Evolutionary conservation across 2,329 filamentous ascomycete species (phyloP), one percentile per base, ranked within the genome.

Genomic region (Colletotrichum cereale): DNA sequence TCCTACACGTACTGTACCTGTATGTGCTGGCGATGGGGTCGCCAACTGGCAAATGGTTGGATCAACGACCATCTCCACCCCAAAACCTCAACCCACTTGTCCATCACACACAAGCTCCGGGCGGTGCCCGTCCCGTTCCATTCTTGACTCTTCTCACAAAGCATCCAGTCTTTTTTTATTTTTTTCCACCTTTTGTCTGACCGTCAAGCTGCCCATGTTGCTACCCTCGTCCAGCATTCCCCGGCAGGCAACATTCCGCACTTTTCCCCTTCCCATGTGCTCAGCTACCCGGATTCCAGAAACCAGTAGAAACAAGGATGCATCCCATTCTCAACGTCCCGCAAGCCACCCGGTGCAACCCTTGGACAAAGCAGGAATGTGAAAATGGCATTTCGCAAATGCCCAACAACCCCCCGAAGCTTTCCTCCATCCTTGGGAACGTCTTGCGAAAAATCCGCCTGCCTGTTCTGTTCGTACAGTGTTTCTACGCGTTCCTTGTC

Each of bases 341-440:
- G 65, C 44, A 58, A 58, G 64, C 52, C 65, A 68, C 57, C n/a
- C 64, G 58, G 31, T 24, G 57, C 16, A 36, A 38, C 21, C 50
- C 42, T 38, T 36, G 24, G n/a, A 26, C n/a, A 52, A 40, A 40
- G n/a, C 53, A 68, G 58, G 58, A 71, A 68, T 63, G 68, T 26
- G 14, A 36, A 14, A n/a, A 68, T 71, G 65, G 65, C 65, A 71
- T 63, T 71, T 58, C 52, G 24, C 36, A 62, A 63, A 62, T 31
- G 24, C 47, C n/a, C 44, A 40, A 42, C 16, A 24, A 16, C 58
- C 24, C 26, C 24, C 21, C 52, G n/a, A 53, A 60, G 40, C 18
- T 40, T 50, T 50, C 52, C 36, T 47, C 58, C 44, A 67, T 71
- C 36, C 2, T 42, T 40, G 16, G 18, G 16, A n/a, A n/a, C 34